Evolutionary conservation across 164 flowering plant species (phyloP), one percentile per base, ranked within the genome.

Genomic region (Vitis cinerea): DNA sequence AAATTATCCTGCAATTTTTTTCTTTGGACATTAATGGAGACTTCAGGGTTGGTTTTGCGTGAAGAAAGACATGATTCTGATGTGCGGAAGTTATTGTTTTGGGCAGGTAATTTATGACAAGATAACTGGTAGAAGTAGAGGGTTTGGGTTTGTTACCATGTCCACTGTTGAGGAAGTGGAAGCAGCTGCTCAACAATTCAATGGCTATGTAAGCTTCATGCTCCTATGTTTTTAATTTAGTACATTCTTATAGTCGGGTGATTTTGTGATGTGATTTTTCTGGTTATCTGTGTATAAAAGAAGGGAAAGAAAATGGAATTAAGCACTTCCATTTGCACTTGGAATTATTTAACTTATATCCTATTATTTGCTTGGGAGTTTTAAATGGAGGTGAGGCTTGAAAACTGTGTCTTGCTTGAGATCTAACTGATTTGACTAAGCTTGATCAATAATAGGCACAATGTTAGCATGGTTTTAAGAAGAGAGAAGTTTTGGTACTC

Each of bases 111-210:
- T 95, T 50, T 93, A 93, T 80, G 97, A 93, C 82, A 95, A 87
- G 79, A 51, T 69, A 10, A 87, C 94, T 27, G 99, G 97, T 69
- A 86, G 88, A 80, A 95, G 99, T 85, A 76, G 98, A 30, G 99
- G 99, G 10, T 95, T 90, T 87, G 99, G 93, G 11, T 95, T 93
- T 77, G 99, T 95, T 71, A 93, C 98, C 23, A 93, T 95, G 99
- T 89, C 97, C 0, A 65, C 90, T 1, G 65, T 70, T 13, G 83
- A 85, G 75, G 99, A 95, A 77, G 97, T 80, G 64, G 85, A 89
- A 76, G 88, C 87, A 30, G 99, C 99, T 67, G 91, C 75, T 9
- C 88, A 89, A 67, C 90, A 87, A 70, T 86, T 95, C 74, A 90
- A 95, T 84, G 97, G 97, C 75, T 90, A 89, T 87, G 99, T 95